Percentiles rank a stretch among this genome's conserved stretches.
Conservation (phyloP, 352 stramenopile species). For the Phytopythium oedochilum region DNA sequence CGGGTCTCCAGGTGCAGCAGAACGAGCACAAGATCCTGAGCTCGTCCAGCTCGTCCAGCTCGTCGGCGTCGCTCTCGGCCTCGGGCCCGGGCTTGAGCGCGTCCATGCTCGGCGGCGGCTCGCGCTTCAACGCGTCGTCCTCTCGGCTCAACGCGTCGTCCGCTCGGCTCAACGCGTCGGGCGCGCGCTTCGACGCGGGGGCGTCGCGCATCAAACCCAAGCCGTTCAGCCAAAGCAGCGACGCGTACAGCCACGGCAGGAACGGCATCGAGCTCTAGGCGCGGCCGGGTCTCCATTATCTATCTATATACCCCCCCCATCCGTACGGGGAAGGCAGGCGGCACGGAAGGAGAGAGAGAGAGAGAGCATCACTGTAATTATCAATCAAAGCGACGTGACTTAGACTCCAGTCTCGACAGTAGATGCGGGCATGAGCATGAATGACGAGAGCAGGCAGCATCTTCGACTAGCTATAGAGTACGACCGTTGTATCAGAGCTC, state of each 20-base stretch:
- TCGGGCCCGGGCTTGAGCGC: not conserved
- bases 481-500: no score
- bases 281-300: no score
- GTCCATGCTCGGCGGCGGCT: conserved; percentile 1
- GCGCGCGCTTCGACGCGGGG: not conserved
- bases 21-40: conserved; percentile 23
- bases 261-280: conserved; percentile 37
- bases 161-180: not conserved
- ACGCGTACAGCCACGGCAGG: conserved; percentile 22
- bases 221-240: conserved; percentile 18
- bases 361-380: no score
- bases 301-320: conserved; percentile 1
- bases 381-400: not conserved
- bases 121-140: not conserved
- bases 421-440: no score
- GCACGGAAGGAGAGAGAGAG: no score
- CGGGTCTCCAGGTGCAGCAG: conserved; percentile 42
- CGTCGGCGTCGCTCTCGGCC: not conserved
- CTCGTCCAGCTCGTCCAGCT: not conserved
- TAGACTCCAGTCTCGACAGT: no score
- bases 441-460: no score
- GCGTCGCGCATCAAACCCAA: conserved; percentile 6
- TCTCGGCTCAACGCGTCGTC: not conserved
- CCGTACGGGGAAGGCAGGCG: not conserved
- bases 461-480: no score